Base-by-base conservation (phyloP, 2,329 filamentous ascomycete species). In the Scopulariopsis brevicaulis region DNA sequence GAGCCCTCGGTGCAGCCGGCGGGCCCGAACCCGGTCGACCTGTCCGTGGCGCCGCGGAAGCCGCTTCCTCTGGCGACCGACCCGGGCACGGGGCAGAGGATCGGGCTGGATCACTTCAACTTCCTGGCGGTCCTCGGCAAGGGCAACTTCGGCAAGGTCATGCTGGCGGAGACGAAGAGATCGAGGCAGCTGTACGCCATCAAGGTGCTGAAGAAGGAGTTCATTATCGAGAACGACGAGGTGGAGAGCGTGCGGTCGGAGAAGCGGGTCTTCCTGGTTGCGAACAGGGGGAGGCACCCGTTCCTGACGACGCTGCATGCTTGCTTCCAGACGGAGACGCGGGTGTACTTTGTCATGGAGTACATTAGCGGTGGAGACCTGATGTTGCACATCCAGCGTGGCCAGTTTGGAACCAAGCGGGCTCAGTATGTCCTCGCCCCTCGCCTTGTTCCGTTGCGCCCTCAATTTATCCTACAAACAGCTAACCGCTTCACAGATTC, bases 341-440 rank as follows among this genome's bases (percentile, higher is more conserved):
- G 94, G 65, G 92, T 99, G 24, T 99, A 99, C 76, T 99, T 99
- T 69, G 94, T 99, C 63, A 97, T 97, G 93, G 94, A 99, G 75
- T 99, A 99, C 70, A 90, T 99, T 62, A 96, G 91, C 69, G 94
- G 94, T 77, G 94, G 94, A 76, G 94, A 99, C 79, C 74, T 99
- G 69, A 99, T 99, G 94, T 79, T 97, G 74, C 94, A 99, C 74
- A 99, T 99, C 69, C 94, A 99, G 72, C 85, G 94, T 60, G 93
- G 93, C 20, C 90, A 96, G 68, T 99, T 99, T 68, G 93, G 93
- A 59, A 89, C 91, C 7, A 97, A 96, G 74, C 85, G 94, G 64
- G 93, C 94, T 63, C 94, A 99, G 87, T 92, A 84, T 75, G 87
- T 82, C 55, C n/a, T 50, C n/a, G 22, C 3, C 7, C 12, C 18